These are phyloP conservation scores for Styphnolobium japonicum DNA, from an alignment of 306 rosid genomes.

Conservation along the genomic window DNA sequence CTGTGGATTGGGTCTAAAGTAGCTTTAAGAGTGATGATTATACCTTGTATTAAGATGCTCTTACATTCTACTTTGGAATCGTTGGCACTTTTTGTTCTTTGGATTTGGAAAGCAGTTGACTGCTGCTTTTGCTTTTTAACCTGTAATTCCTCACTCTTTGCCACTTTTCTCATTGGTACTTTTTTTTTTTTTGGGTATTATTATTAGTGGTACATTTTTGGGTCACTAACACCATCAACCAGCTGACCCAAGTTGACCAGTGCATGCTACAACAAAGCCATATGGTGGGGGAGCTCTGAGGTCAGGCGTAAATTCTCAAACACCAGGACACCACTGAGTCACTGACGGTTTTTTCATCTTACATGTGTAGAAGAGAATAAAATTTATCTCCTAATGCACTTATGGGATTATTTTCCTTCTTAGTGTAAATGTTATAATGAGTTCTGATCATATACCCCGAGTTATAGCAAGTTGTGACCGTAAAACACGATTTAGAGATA, in stretches of 20 bases:
- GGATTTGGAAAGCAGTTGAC: slow-evolving; percentile 49
- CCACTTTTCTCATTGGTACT: too few species aligned
- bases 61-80: slow-evolving; percentile 61
- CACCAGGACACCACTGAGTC: background rate
- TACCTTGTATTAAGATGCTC: slow-evolving; percentile 58
- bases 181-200: too few species aligned
- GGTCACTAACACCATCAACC: slow-evolving; percentile 1
- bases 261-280: background rate
- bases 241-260: background rate
- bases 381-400: too few species aligned
- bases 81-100: slow-evolving; percentile 45
- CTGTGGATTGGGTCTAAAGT: slow-evolving; percentile 41
- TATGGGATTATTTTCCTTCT: too few species aligned
- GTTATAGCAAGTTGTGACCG: too few species aligned
- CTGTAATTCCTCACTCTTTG: slow-evolving; percentile 12
- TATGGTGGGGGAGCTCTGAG: slow-evolving; percentile 26
- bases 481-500: too few species aligned
- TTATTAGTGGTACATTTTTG: slow-evolving; percentile 13
- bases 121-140: slow-evolving; percentile 26
- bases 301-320: background rate
- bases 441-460: too few species aligned
- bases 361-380: too few species aligned
- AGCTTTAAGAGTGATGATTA: slow-evolving; percentile 69
- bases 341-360: too few species aligned
- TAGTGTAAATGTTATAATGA: too few species aligned